Base-by-base conservation (phyloP, 2,329 filamentous ascomycete species). In the Hypoxylon sp. region DNA sequence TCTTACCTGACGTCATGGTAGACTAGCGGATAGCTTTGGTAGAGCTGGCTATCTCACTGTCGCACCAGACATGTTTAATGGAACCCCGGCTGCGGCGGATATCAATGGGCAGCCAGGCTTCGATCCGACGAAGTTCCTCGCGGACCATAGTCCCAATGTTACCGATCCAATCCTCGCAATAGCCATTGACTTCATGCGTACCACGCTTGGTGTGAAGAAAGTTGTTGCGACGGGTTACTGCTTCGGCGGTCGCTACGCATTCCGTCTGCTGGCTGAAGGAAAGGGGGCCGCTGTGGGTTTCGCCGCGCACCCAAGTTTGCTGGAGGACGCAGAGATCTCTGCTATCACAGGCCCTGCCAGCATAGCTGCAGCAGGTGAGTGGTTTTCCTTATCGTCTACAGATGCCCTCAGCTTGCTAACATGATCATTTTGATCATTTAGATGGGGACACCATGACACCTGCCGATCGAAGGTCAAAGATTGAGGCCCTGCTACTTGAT, bases 151-250 rank as follows among this genome's bases (percentile, higher is more conserved):
- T 0, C 75, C 81, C 14, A 74, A 77, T 5, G 77, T 77, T 6
- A 82, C 83, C 1, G 84, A 87, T 56, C 79, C 81, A 6, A 81
- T 87, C 58, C 79, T 88, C 59, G 80, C 80, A n/a, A 77, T 78
- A 0, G 78, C 81, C 13, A 80, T 88, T 60, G 76, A 78, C 17
- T 81, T 86, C 73, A 76, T 88, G 70, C 81, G 81, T 59, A 74
- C 78, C 58, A 80, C 80, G n/a, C 78, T 84, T 37, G 86, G 86
- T n/a, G 79, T 85, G 19, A 82, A 82, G 55, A 84, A 81, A 61
- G 80, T 92, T 61, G 88, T 83, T 2, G 85, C 83, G 1, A 85
- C 87, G 0, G 90, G 89, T 2, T 91, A 91, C 78, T 91, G 90
- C 78, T 91, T 89, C 73, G 90, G 90, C 1, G 89, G 86, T 14